Conservation (phyloP, 1,139 yeast genomes). For the Candida sp. region DNA sequence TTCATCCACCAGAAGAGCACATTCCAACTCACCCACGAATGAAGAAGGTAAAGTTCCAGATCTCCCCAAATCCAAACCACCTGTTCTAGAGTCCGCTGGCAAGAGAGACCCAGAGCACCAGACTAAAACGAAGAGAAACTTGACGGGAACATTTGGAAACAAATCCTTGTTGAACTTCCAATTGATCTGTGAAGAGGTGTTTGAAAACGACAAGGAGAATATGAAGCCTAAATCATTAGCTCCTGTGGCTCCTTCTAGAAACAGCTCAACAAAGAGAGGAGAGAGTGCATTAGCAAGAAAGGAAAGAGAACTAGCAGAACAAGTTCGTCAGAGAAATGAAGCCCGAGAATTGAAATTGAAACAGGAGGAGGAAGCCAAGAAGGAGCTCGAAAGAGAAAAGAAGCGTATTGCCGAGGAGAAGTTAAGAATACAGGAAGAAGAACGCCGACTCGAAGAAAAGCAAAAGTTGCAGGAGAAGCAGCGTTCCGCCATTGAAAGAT, state of each 20-base stretch:
- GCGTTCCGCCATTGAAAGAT: constrained; percentile 32
- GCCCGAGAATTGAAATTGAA: constrained; percentile 27
- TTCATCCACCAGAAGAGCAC: constrained; percentile 6
- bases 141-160: constrained; percentile 19
- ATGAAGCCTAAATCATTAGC: constrained; percentile 4
- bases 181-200: constrained; percentile 36
- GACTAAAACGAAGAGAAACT: constrained; percentile 13
- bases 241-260: constrained; percentile 2
- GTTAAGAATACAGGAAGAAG: constrained; percentile 12
- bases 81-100: neutral
- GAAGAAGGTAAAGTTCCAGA: neutral
- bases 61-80: neutral
- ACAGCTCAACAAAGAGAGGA: constrained; percentile 5
- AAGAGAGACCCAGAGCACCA: constrained; percentile 6
- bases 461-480: constrained; percentile 30
- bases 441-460: constrained; percentile 15
- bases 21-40: neutral
- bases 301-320: constrained; percentile 36
- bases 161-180: constrained; percentile 36
- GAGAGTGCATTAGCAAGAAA: constrained; percentile 20
- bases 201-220: constrained; percentile 16
- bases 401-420: constrained; percentile 18
- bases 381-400: constrained; percentile 16
- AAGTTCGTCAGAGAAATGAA: constrained; percentile 32
- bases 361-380: constrained; percentile 17